Evolutionary conservation across 2,329 filamentous ascomycete genomes (phyloP), one percentile per base, ranked within the genome.

Genomic region (Dothidotthia symphoricarpi): DNA sequence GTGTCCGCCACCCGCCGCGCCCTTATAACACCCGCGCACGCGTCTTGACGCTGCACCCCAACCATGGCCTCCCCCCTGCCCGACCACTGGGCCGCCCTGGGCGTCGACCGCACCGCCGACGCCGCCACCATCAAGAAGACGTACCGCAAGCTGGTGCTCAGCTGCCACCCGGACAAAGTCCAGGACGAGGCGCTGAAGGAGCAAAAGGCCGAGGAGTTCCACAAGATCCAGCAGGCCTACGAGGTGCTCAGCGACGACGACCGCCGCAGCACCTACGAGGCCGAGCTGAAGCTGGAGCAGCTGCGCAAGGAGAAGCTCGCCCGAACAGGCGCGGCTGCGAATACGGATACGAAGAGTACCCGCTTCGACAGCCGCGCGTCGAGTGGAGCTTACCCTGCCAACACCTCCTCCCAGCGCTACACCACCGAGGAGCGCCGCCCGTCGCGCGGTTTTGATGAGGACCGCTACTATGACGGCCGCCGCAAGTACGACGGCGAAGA

Each of bases 81-180:
- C 46, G 88, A 97, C 71, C 91, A 88, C 32, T 95, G 95, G 74
- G 79, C 75, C 59, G 75, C 80, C 37, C 76, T 96, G 33, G 86
- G 86, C 36, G 78, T 96, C 40, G 63, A 82, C 45, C 85, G 80
- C 61, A 80, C 84, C 67, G 86, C 87, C 31, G 80, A 85, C 44
- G 64, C 82, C 28, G 54, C 81, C 31, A 80, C 84, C 53, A 91
- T 96, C 65, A 85, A 87, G 59, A 77, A 80, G 34, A 85, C 87
- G 12, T 83, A 95, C 70, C 82, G 86, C 55, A 95, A 94, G 67
- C 81, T 94, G 27, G 87, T 88, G 24, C 78, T 95, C 53, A 88
- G 86, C 66, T 90, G 85, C 62, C 90, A 96, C 55, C 90, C 90
- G 24, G 90, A 96, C 74, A 95, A 95, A 71, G 81, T 95, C 47